Evolutionary conservation across 2,329 filamentous ascomycete species (phyloP).

Genomic region (Thyridium curvatum): DNA sequence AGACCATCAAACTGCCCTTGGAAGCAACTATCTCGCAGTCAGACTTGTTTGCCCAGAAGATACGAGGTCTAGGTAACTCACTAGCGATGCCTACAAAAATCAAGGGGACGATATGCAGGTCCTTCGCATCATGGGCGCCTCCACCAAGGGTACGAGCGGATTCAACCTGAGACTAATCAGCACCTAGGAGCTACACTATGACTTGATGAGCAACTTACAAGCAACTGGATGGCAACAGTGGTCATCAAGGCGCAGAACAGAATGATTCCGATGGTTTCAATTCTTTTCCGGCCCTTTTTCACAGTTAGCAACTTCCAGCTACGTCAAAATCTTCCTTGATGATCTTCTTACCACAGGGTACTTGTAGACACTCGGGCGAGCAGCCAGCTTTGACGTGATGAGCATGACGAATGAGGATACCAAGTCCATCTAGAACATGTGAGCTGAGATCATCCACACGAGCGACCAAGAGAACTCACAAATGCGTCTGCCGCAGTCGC

Average conservation of each 20-base stretch:
- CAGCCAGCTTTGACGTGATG: conserved; percentile 52
- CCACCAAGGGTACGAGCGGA: conserved; percentile 45
- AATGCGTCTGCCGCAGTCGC: conserved; percentile 62
- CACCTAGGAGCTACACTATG: not conserved
- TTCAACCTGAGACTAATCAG: conserved; percentile 32
- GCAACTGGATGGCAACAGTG: conserved; percentile 56
- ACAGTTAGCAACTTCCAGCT: conserved; percentile 5
- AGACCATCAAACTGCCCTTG: conserved; percentile 46
- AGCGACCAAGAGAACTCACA: conserved; percentile 24
- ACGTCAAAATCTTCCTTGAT: conserved; percentile 1
- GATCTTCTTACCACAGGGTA: conserved; percentile 45
- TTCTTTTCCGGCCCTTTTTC: conserved; percentile 46
- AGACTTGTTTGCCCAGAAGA: not conserved
- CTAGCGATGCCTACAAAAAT: conserved; percentile 47
- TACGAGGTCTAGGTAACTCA: conserved; percentile 22
- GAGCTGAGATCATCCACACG: conserved; percentile 13
- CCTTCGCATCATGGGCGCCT: conserved; percentile 31
- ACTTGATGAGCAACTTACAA: conserved; percentile 31
- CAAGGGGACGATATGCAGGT: conserved; percentile 47
- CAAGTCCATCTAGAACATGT: conserved; percentile 44
- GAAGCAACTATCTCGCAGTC: conserved; percentile 16
- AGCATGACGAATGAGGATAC: conserved; percentile 59
- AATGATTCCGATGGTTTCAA: conserved; percentile 60
- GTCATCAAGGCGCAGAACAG: conserved; percentile 63
- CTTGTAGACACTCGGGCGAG: conserved; percentile 52